Conservation (phyloP, 495 filamentous ascomycete genomes). For the Xylaria cubensis region DNA sequence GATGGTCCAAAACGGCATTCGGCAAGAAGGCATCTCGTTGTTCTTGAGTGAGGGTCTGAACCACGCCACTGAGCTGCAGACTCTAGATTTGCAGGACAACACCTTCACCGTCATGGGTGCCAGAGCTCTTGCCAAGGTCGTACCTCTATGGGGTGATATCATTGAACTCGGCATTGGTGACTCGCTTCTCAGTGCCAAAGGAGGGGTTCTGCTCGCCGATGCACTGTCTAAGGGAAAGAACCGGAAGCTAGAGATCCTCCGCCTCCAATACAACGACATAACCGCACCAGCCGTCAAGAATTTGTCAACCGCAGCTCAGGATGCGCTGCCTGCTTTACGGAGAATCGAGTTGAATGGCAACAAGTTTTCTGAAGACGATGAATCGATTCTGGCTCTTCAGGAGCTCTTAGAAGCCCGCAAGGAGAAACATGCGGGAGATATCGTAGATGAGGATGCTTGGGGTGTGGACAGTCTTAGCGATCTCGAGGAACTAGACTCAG, state of each 20-base stretch:
- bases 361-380: conserved; percentile 87
- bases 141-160: conserved; percentile 75
- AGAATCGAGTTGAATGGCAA: conserved; percentile 96
- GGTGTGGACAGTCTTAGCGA: conserved; percentile 85
- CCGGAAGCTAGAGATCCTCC: conserved; percentile 74
- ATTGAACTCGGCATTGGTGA: conserved; percentile 88
- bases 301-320: conserved; percentile 68
- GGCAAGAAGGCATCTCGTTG: conserved; percentile 85
- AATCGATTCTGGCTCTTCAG: conserved; percentile 57
- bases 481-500: conserved; percentile 77
- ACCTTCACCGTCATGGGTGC: conserved; percentile 88
- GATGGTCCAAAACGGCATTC: conserved; percentile 99
- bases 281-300: conserved; percentile 72
- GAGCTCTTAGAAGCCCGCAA: conserved; percentile 64
- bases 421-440: conserved; percentile 64
- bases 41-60: conserved; percentile 79
- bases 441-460: conserved; percentile 73
- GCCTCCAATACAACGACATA: conserved; percentile 95
- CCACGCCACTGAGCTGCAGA: conserved; percentile 66
- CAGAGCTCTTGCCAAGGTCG: conserved; percentile 74
- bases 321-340: conserved; percentile 71
- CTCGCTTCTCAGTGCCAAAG: conserved; percentile 81
- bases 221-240: conserved; percentile 79
- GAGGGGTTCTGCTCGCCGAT: conserved; percentile 73
- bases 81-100: conserved; percentile 95